A percentile compares a stretch with the other conserved stretches of the same genome.
phyloP scores from a whole-genome alignment of 2,329 filamentous ascomycete genomes.

The Sporothrix euskadiensis region DNA sequence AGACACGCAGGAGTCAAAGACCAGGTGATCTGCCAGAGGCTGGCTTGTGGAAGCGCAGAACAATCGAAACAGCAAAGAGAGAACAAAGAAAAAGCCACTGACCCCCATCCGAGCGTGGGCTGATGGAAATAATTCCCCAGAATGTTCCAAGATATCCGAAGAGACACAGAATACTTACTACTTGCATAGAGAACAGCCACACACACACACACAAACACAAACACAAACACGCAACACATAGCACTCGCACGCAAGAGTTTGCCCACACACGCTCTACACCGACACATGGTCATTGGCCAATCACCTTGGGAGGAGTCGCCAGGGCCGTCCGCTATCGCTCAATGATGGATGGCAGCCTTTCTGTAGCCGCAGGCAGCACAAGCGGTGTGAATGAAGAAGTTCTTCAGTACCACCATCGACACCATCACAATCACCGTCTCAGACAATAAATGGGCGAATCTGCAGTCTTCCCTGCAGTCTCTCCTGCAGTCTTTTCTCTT shows the following conservation, averaged over 20 bases:
- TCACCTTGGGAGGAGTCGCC: not conserved
- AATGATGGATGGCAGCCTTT: not conserved
- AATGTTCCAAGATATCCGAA: not conserved
- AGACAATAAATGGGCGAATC: not conserved
- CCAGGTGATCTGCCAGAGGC: constrained; percentile 12
- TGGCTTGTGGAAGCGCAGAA: not conserved
- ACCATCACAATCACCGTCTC: not conserved
- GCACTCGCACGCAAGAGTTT: not conserved
- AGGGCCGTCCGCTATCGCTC: constrained; percentile 3
- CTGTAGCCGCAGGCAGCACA: constrained; percentile 4
- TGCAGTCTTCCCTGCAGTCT: not conserved
- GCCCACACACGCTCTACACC: constrained; percentile 22
- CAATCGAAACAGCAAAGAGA: not conserved
- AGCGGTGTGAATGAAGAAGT: constrained; percentile 10
- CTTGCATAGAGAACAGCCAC: not conserved
- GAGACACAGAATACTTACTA: not conserved
- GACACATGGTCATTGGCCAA: constrained; percentile 24
- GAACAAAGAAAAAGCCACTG: not conserved
- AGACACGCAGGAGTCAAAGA: not conserved
- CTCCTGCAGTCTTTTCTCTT: not conserved
- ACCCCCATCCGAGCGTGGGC: constrained; percentile 8
- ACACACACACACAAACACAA: not conserved
- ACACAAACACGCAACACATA: not conserved
- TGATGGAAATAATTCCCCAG: not conserved
- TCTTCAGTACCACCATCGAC: not conserved